Percentiles rank a stretch among this genome's conserved stretches.
Conservation (phyloP, 192 early-diverging fungal genomes). For the Entrophospora sp. region DNA sequence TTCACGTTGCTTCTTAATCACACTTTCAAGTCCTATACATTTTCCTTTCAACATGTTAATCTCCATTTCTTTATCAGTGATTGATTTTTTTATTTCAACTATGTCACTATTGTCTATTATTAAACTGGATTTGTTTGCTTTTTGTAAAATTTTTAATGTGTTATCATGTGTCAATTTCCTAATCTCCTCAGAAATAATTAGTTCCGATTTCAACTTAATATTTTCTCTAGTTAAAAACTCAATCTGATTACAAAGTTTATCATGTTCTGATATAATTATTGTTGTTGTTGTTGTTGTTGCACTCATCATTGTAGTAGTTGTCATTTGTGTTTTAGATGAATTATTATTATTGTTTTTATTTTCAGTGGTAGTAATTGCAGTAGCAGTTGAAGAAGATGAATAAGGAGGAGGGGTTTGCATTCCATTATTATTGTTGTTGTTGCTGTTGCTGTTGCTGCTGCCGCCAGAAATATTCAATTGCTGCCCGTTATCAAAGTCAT, state of each 20-base stretch:
- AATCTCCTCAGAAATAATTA: background rate
- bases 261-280: background rate
- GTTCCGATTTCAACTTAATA: background rate
- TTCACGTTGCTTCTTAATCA: background rate
- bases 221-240: background rate
- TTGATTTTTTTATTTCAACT: background rate
- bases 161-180: background rate
- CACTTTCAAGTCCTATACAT: background rate
- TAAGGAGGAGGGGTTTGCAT: too few species aligned
- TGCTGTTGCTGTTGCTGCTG: background rate
- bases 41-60: background rate
- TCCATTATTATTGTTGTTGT: too few species aligned
- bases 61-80: constrained; percentile 7
- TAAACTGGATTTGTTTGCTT: background rate
- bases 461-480: background rate
- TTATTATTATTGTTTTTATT: too few species aligned
- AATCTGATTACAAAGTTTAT: constrained; percentile 3
- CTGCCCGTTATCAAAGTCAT: too few species aligned
- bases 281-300: background rate
- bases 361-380: too few species aligned
- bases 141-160: constrained; percentile 4
- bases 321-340: background rate
- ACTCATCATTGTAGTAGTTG: background rate
- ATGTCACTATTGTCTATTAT: background rate
- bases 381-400: too few species aligned